Base-by-base conservation (phyloP, 2,329 filamentous ascomycete species). In the Fusarium aywerte region DNA sequence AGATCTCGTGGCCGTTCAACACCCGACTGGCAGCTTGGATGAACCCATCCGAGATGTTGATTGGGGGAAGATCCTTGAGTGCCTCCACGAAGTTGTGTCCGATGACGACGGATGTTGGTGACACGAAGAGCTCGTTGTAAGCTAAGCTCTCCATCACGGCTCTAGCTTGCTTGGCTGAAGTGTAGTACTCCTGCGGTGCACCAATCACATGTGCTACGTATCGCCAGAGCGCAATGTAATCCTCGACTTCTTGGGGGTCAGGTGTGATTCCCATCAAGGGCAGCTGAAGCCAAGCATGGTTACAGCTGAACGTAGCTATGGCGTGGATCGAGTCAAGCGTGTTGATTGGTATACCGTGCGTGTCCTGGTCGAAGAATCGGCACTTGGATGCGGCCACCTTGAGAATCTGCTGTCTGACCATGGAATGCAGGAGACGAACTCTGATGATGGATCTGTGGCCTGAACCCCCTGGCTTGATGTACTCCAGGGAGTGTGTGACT, bases 391-490 rank as follows among this genome's bases (percentile, higher is more conserved):
- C 74, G 8, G 82, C 82, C 4, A 92, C 80, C 29, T 82, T 84
- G 70, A 89, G 78, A 57, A 91, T 90, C 13, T 87, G 83, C 53
- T 85, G 80, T 5, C 89, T 83, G 8, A 91, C 89, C 1, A 86
- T 84, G 0, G 89, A 84, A 68, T 92, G 89, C 7, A 92, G 80
- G 1, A 92, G 78, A 13, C 89, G 84, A 5, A 92, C 89, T 3
- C 89, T 83, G 13, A 91, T 80, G 1, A 87, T 85, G 3, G 87
- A 87, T 3, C 82, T 81, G 56, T 87, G 86, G 2, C 89, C 89
- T 7, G 83, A 83, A 2, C 89, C 89, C 1, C 87, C 87, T 1
- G 88, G 88, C 58, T 87, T 80, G 59, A 91, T 84, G 3, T 81
- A 82, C 16, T 86, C 82, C 1, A 89, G 69, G 0, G 83, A 86